Evolutionary conservation across 2,329 filamentous ascomycete species (phyloP).

Genomic region (Beauveria sp.): DNA sequence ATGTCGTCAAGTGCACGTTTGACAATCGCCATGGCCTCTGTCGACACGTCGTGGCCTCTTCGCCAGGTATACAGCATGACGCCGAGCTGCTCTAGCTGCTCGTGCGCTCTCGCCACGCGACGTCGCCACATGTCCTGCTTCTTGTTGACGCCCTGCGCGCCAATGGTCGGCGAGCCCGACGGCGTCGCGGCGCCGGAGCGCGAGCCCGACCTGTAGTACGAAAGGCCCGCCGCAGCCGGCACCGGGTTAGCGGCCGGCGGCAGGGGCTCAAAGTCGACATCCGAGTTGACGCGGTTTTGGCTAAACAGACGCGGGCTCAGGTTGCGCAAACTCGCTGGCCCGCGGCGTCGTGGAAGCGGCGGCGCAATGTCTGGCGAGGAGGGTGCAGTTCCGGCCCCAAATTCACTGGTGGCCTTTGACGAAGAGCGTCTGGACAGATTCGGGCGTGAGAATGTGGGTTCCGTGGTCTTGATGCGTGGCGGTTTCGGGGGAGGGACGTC

Average conservation of each 20-base stretch:
- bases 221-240: conserved; percentile 16
- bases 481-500: conserved; percentile 10
- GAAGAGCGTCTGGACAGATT: conserved; percentile 5
- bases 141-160: conserved; percentile 45
- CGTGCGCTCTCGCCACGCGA: conserved; percentile 57
- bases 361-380: conserved; percentile 26
- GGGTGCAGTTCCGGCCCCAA: conserved; percentile 6
- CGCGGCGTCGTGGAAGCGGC: conserved; percentile 39
- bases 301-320: conserved; percentile 24
- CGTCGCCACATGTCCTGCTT: conserved; percentile 67
- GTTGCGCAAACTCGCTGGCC: conserved; percentile 26
- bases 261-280: conserved; percentile 34
- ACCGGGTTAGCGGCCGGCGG: conserved; percentile 22
- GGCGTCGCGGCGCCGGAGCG: conserved; percentile 25
- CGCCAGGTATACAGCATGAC: conserved; percentile 68
- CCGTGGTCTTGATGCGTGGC: conserved; percentile 11
- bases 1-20: conserved; percentile 43
- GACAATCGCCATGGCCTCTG: conserved; percentile 58
- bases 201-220: conserved; percentile 20
- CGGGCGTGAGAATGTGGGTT: neutral
- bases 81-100: conserved; percentile 53
- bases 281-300: conserved; percentile 31
- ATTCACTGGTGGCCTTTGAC: conserved; percentile 13
- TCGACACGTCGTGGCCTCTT: conserved; percentile 60
- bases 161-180: conserved; percentile 26